Base-by-base conservation (phyloP, 2,329 filamentous ascomycete species). In the Calonectria multiphialidica region DNA sequence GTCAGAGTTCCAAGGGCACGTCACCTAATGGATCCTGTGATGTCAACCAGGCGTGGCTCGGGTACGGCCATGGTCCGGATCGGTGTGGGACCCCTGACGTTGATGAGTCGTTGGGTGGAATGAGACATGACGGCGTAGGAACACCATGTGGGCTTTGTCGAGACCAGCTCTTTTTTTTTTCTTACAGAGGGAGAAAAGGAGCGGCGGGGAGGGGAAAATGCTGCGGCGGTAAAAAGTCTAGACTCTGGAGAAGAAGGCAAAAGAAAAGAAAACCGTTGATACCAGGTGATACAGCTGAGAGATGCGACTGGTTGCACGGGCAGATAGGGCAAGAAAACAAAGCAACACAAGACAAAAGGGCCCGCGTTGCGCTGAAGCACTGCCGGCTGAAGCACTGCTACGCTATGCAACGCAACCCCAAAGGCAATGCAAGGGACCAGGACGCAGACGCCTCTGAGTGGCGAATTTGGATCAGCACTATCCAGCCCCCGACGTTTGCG, bases 71-170 rank as follows among this genome's bases (percentile, higher is more conserved):
- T 68, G 55, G 30, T n/a, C 47, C 47, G 21, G 67, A 65, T 65
- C 63, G 53, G 53, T 57, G 53, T 53, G 68, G 69, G 47, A 55
- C 69, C 55, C 55, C 25, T 69, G 66, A 68, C 59, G 66, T 65
- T 71, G 49, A 42, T 23, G 44, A 45, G 40, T 47, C 40, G 44
- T 10, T 21, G 37, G 21, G 50, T 62, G 61, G 72, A 78, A 78
- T 74, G 70, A 78, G 68, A 72, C 62, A 79, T 78, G 74, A 78
- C 75, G 75, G 72, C 75, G 74, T 77, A 21, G 37, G 53, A 18
- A 59, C 33, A 40, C 21, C 53, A 59, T 40, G 53, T 59, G 53
- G 53, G 53, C 13, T 50, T 59, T 21, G 2, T 30, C 35, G 21
- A 40, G 53, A 5, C 33, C 30, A 25, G 53, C 9, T 59, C 53